Evolutionary conservation across 345 rosid species (phyloP), one percentile per base, ranked within the genome.

Genomic region (Salix caprea): DNA sequence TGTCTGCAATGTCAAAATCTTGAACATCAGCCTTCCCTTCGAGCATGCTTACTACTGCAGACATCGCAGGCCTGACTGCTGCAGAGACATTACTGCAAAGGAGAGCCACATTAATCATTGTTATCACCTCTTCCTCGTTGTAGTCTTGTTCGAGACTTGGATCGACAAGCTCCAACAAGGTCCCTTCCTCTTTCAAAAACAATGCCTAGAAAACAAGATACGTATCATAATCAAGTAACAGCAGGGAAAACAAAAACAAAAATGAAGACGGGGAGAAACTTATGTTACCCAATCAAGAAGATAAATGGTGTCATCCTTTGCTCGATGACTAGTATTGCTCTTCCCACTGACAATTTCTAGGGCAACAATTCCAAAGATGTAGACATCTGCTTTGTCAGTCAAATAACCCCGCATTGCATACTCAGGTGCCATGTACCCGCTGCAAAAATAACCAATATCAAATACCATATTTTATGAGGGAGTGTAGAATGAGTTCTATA

Each of bases 351-450:
- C 81, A 2, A 89, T 84, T 82, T 87, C 89, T 78, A 87, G 70
- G 34, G 85, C 90, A 14, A 87, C 84, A 0, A 89, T 76, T 30
- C 89, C 90, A 32, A 89, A 89, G 74, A 89, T 89, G 74, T 89
- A 89, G 46, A 89, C 87, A 62, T 89, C 92, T 64, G 85, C 90
- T 64, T 89, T 89, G n/a, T 82, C 77, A 3, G 90, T 85, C 36
- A 89, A 65, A 50, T 87, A 76, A 61, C 92, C 92, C 54, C 90
- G 76, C 39, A 87, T 46, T 79, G 87, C 89, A 75, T 89, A 87
- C 74, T 89, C 91, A 0, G 90, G 90, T 24, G 89, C 91, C 85
- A 89, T 89, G 11, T 86, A 89, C 65, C 87, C 89, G 61, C 89
- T 87, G 82, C 60, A 39, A 56, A 82, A 7, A 32, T 32, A 32